Base-by-base conservation (phyloP, 1,139 yeast genomes). In the Taiozyma sp. region DNA sequence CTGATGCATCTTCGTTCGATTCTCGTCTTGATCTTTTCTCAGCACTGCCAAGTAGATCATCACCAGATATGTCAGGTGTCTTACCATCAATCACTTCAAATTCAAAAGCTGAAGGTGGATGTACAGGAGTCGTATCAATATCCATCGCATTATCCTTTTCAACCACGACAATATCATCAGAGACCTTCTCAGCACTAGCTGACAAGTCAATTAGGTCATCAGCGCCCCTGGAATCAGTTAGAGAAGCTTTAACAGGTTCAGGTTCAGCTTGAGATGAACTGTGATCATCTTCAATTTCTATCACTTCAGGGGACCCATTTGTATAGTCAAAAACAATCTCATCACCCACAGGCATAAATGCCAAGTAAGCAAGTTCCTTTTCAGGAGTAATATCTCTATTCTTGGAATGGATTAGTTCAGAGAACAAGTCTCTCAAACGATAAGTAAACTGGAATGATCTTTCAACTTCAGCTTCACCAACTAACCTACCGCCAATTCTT, bases 401-500 rank as follows among this genome's bases (percentile, higher is more conserved):
- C 8, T 74, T 66, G 0, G 92, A 78, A 52, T 77, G 76, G 16
- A 88, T 84, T 85, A 91, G 80, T 52, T 84, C 84, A 41, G 72
- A 62, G 64, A 88, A 93, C 43, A 93, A 71, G 44, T 78, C 80
- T 52, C 87, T 79, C 47, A 93, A 73, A 48, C 87, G 87, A 55
- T 80, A 81, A 44, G 89, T 79, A 63, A 93, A 93, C 62, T 89
- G 93, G 55, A 84, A 81, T 0, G 97, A 87, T 56, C 98, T 76
- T 56, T 79, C 80, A 6, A 90, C 82, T 66, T 93, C 98, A 52
- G 78, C 73, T 22, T 70, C 72, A 28, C 88, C 87, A 12, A 92
- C 95, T 38, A 73, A 75, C 51, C 97, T 75, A 2, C 97, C 97
- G 32, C 98, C 98, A 51, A 93, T 84, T 63, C 89, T 80, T 58